Conservation (phyloP, 2,329 filamentous ascomycete genomes). For the Anisogramma anomala region DNA sequence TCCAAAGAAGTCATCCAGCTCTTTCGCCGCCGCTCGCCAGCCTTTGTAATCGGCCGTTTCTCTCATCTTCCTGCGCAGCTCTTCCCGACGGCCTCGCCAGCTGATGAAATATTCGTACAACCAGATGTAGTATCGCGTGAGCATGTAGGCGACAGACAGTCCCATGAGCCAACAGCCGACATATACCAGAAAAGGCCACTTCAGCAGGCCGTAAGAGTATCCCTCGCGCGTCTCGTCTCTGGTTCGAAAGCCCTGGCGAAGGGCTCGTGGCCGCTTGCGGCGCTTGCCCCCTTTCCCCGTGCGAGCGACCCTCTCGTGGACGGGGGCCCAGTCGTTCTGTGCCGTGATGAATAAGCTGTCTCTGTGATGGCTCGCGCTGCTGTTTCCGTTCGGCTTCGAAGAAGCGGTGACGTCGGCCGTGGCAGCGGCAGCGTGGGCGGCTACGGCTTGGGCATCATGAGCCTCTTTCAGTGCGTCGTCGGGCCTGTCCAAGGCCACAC, state of each 20-base stretch:
- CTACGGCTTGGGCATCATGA: conserved; percentile 22
- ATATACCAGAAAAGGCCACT: conserved; percentile 79
- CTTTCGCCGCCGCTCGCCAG: conserved; percentile 70
- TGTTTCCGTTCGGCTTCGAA: conserved; percentile 9
- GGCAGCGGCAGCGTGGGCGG: conserved; percentile 28
- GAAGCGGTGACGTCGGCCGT: conserved; percentile 25
- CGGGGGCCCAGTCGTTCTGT: conserved; percentile 89
- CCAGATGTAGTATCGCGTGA: conserved; percentile 81
- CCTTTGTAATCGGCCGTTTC: conserved; percentile 64
- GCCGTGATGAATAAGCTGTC: conserved; percentile 61
- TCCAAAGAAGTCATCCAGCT: conserved; percentile 69
- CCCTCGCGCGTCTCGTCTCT: conserved; percentile 93
- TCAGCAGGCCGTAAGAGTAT: conserved; percentile 75
- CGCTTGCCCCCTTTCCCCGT: conserved; percentile 22
- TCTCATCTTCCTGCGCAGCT: conserved; percentile 58
- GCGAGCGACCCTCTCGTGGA: conserved; percentile 54
- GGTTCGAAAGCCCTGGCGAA: conserved; percentile 42
- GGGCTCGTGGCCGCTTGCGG: conserved; percentile 21
- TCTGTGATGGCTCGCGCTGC: conserved; percentile 12
- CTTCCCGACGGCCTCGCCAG: conserved; percentile 72
- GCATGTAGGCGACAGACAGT: conserved; percentile 61
- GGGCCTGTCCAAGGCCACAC: conserved; percentile 19
- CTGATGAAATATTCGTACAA: conserved; percentile 84
- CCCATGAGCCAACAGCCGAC: conserved; percentile 72
- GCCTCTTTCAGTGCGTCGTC: conserved; percentile 16